Conservation (phyloP, 2,329 filamentous ascomycete genomes). For the Plenodomus lindquistii region DNA sequence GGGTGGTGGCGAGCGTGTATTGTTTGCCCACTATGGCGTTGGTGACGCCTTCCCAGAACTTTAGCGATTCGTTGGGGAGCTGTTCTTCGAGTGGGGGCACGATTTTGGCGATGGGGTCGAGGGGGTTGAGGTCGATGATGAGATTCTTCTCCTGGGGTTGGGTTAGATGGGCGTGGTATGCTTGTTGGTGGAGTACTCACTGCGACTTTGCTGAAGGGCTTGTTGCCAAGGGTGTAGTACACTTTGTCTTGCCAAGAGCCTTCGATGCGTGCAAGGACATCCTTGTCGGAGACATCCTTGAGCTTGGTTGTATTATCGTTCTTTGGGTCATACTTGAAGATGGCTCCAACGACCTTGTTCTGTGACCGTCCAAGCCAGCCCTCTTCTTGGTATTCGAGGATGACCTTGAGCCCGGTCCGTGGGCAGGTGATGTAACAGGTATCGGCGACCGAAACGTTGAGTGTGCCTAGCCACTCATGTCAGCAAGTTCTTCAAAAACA, state of each 20-base stretch:
- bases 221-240: slow-evolving; percentile 59
- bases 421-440: slow-evolving; percentile 85
- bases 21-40: slow-evolving; percentile 82
- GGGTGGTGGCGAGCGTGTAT: slow-evolving; percentile 77
- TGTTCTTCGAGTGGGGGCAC: slow-evolving; percentile 78
- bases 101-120: slow-evolving; percentile 77
- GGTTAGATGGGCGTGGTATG: slow-evolving; percentile 9
- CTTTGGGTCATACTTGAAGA: slow-evolving; percentile 87
- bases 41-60: slow-evolving; percentile 86
- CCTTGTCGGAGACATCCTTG: slow-evolving; percentile 83
- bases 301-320: slow-evolving; percentile 80
- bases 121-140: slow-evolving; percentile 85
- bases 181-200: slow-evolving; percentile 53
- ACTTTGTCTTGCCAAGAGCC: slow-evolving; percentile 82
- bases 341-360: slow-evolving; percentile 86
- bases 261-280: slow-evolving; percentile 79
- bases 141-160: slow-evolving; percentile 59
- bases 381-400: slow-evolving; percentile 90
- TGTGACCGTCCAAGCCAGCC: slow-evolving; percentile 91
- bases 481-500: slow-evolving; percentile 2
- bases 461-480: slow-evolving; percentile 57
- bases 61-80: slow-evolving; percentile 85
- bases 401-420: slow-evolving; percentile 88
- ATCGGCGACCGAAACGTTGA: slow-evolving; percentile 89
- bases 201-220: slow-evolving; percentile 52